Evolutionary conservation across 129 eudicot species (phyloP).

Genomic region (Logfia minima): DNA sequence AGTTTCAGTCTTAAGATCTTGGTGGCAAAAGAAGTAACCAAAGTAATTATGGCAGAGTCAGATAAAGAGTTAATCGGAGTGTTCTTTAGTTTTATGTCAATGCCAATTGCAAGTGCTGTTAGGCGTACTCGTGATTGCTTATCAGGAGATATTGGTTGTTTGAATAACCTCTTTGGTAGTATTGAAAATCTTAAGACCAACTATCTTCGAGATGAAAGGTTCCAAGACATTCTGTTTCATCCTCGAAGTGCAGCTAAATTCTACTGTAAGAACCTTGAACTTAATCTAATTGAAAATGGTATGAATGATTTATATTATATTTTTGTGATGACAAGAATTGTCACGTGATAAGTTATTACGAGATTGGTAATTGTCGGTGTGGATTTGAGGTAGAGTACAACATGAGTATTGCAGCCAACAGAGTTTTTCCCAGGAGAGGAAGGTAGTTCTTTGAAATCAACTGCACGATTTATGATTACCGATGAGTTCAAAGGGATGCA

Average conservation of each 20-base stretch:
- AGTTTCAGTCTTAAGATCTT: constrained; percentile 23
- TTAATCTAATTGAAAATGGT: neutral
- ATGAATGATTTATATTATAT: no score
- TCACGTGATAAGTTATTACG: no score
- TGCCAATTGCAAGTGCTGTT: constrained; percentile 36
- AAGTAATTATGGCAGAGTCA: constrained; percentile 35
- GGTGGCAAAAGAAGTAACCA: constrained; percentile 28
- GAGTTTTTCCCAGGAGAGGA: no score
- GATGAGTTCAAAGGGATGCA: no score
- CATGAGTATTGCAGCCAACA: no score
- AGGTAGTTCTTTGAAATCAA: no score
- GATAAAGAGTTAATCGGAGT: constrained; percentile 32
- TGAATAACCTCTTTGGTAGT: constrained; percentile 30
- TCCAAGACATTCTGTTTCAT: constrained; percentile 21
- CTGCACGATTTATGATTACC: no score
- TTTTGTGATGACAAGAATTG: no score
- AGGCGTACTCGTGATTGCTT: constrained; percentile 5
- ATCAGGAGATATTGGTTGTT: constrained; percentile 26
- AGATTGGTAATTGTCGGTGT: no score
- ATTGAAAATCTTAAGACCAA: constrained; percentile 17
- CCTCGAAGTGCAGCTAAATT: constrained; percentile 33
- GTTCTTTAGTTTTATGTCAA: constrained; percentile 32
- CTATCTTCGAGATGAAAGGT: neutral
- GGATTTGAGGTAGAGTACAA: no score
- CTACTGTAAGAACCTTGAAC: constrained; percentile 21